Base-by-base conservation (phyloP, 2,329 filamentous ascomycete species). In the Aurifilum marmelostoma region DNA sequence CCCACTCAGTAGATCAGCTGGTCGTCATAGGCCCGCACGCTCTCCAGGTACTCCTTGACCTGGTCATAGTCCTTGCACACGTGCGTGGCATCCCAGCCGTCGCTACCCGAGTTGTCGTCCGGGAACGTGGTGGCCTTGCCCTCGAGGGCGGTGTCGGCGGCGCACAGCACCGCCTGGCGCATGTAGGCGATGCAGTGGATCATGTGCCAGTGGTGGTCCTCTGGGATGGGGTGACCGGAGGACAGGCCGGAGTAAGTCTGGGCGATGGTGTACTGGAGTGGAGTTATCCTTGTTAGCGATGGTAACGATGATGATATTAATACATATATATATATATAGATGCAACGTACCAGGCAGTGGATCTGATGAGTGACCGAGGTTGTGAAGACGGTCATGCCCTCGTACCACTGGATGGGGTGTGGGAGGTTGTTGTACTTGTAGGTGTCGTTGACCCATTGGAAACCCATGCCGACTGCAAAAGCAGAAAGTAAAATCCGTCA, bases 131-230 rank as follows among this genome's bases (percentile, higher is more conserved):
- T 83, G 73, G 82, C 81, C 18, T 79, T 78, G 47, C 81, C 81
- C 75, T 84, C 82, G 60, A 83, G 75, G 1, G 81, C 81, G 69
- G 81, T 82, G 70, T 84, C 82, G 65, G 80, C 79, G 37, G 76
- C 79, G 74, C 82, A 84, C 78, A 83, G 79, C 69, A 84, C 80
- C 52, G 80, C 80, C 73, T 84, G 80, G 14, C 82, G 77, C 75
- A 84, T 79, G 74, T 84, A 84, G 72, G 81, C 80, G 74, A 83
- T 82, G 77, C 82, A 84, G 76, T 84, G 82, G 66, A 81, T 80
- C 77, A 84, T 81, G 74, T 84, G 82, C 79, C 80, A 82, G 74
- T 83, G 80, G 74, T 82, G 80, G 71, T 83, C 81, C 32, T 80
- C 77, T 24, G 80, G 80, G 50, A 83, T 75, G 59, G 77, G 72